Evolutionary conservation across 2,329 filamentous ascomycete species (phyloP), one percentile per base, ranked within the genome.

Genomic region (Elsinoe australis): DNA sequence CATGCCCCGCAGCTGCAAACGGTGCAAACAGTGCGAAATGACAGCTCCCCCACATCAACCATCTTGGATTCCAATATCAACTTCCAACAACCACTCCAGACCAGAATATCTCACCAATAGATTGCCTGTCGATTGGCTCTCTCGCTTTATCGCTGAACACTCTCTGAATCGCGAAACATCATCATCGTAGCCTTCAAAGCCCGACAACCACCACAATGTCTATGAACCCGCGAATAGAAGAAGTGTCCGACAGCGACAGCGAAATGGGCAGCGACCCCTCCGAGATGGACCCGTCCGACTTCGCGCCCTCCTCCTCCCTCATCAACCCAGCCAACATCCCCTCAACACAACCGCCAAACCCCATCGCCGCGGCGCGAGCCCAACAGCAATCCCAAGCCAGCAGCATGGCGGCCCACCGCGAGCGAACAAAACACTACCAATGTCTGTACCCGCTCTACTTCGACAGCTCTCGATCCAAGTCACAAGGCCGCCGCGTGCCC

Each of bases 391-490:
- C 63, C 58, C 26, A 53, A 54, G 31, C 56, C 60, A 26, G 57
- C 55, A 22, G 19, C 33, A 47, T 54, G 19, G 52, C 57, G 53
- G 69, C 67, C 51, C 67, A 72, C 56, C 71, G 71, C 51, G 73
- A 79, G 53, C 72, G 72, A 51, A 73, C 87, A 66, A 85, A 83
- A 61, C 72, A 80, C 67, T 95, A 82, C 71, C 85, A 92, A 66
- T 90, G 87, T 67, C 75, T 98, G 19, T 98, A 98, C 71, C 90
- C 92, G 0, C 71, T 96, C 51, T 98, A 98, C 75, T 98, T 98
- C 61, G 90, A 95, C 73, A 76, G 75, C 55, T 72, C 73, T 18
- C 80, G 86, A 44, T 78, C 79, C 33, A 81, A 89, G 50, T 80
- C 82, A 50, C 76, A 94, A 60, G 92, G 92, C 29, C 80, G 92